Evolutionary conservation across 116 monocot genomes (phyloP).

Genomic region (Dioscorea cayenensis): DNA sequence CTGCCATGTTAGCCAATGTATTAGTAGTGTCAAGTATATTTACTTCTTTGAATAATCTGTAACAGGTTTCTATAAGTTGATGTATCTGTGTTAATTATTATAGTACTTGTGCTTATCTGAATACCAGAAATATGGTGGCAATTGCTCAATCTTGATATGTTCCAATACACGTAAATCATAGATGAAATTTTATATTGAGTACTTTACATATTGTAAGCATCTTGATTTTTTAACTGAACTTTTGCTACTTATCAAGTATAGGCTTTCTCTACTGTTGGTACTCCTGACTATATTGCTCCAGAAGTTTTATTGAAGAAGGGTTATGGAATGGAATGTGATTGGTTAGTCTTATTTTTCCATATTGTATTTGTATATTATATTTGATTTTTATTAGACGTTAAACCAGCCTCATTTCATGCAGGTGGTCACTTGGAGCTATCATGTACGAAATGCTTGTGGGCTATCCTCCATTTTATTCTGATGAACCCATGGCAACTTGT

Average conservation of each 20-base stretch:
- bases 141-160: not conserved
- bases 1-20: not conserved
- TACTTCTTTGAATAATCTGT: not conserved
- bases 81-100: too few relatives aligned
- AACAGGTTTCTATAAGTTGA: too few relatives aligned
- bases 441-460: constrained; percentile 98
- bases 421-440: constrained; percentile 98
- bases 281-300: constrained; percentile 94
- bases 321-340: constrained; percentile 96
- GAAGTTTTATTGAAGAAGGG: constrained; percentile 94
- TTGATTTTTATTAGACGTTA: not conserved
- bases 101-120: too few relatives aligned
- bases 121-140: not conserved
- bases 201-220: too few relatives aligned
- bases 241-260: constrained; percentile 21
- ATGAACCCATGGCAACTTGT: constrained; percentile 93
- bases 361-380: not conserved
- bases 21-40: not conserved
- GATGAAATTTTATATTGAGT: too few relatives aligned
- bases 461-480: constrained; percentile 97
- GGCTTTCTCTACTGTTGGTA: constrained; percentile 95
- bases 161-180: too few relatives aligned
- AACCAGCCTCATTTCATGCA: constrained; percentile 16
- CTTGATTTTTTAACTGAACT: too few relatives aligned
- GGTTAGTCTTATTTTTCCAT: constrained; percentile 33